A percentile compares a stretch with the other conserved stretches of the same genome.
phyloP scores from a whole-genome alignment of 2,329 filamentous ascomycete species.

The Colletotrichum viniferum region DNA sequence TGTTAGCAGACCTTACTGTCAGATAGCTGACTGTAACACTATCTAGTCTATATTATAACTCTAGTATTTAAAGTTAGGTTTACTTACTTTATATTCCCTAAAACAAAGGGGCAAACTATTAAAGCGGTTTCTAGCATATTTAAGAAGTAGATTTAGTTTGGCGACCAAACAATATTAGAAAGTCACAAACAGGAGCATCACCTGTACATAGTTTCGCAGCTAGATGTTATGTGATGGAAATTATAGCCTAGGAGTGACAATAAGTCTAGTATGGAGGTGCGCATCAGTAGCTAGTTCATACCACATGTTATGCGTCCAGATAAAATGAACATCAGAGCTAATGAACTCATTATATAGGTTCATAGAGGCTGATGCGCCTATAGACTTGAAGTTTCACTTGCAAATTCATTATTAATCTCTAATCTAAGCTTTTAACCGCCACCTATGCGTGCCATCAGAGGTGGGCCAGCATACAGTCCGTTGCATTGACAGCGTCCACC shows the following conservation, averaged over 20 bases:
- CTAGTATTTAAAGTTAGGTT: neutral
- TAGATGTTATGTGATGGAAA: neutral
- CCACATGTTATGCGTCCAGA: neutral
- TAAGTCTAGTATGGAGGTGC: neutral
- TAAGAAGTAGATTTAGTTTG: neutral
- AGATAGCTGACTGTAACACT: no score
- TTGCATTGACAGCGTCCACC: no score
- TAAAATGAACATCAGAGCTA: neutral
- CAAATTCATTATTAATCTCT: neutral
- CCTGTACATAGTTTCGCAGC: neutral
- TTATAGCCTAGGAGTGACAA: neutral
- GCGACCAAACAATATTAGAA: neutral
- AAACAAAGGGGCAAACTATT: neutral
- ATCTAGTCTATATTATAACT: neutral
- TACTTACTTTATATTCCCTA: neutral
- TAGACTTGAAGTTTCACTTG: neutral
- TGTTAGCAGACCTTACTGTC: no score
- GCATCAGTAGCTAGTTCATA: neutral
- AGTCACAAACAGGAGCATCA: neutral
- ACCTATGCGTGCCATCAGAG: neutral
- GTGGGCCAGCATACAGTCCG: no score
- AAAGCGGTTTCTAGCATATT: neutral
- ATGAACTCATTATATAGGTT: neutral
- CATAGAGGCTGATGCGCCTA: neutral
- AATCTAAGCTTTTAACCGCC: neutral